Base-by-base conservation (phyloP, 2,329 filamentous ascomycete genomes). In the Aureobasidium sp. region DNA sequence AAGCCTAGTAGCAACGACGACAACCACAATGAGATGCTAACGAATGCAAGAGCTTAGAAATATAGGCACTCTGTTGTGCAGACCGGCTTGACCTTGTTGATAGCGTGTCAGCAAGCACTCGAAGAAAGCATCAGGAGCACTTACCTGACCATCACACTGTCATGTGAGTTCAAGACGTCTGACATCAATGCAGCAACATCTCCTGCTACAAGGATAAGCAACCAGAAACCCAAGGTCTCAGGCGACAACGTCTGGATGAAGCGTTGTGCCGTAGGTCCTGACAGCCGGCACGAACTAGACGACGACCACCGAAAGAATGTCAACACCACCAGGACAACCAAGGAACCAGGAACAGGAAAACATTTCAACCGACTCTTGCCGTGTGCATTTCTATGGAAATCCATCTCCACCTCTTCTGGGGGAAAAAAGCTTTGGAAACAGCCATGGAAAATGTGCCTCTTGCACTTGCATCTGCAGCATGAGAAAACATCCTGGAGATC, bases 331-430 rank as follows among this genome's bases (percentile, higher is more conserved):
- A 27, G 17, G 25, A 49, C 29, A 42, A 41, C 22, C 25, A 55
- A 55, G 37, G 36, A 41, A 55, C 36, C 36, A 31, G 51, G 25
- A 41, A 55, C 51, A 42, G 51, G 31, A 42, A 42, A 55, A 56
- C 39, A 8, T 44, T 34, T 56, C 39, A 56, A 44, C 39, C 53
- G 53, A 56, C 53, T 56, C 53, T 56, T 44, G 53, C 53, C 53
- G 41, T 45, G 27, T 56, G 27, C 53, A 56, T 56, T 56, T 55
- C 51, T 55, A 55, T 55, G 36, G 31, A 42, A 29, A 55, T 42
- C 15, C 37, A 41, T 41, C 37, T 55, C 51, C 25, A 27, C 36
- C 36, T 41, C 22, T 55, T 41, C 22, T 17, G 25, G 27, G 27
- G 6, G 25, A 14, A 4, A 29, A 39, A 52, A 25, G 48, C n/a